phyloP scores from a whole-genome alignment of 2,329 filamentous ascomycete species.

The Talaromyces albobiverticillius region DNA sequence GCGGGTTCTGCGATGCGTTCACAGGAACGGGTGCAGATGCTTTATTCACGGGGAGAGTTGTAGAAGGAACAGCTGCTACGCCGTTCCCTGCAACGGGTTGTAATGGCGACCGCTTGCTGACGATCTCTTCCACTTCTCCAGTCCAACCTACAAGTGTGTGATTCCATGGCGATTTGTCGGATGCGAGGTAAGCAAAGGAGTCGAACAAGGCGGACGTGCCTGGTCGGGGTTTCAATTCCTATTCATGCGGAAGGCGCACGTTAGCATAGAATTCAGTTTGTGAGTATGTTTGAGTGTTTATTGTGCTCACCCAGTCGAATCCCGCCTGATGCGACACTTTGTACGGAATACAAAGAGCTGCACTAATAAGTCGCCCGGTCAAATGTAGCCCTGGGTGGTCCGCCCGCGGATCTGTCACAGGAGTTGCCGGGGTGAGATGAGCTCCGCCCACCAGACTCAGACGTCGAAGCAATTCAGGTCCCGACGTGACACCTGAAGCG shows the following conservation, averaged over 20 bases:
- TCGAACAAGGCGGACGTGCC: slow-evolving; percentile 92
- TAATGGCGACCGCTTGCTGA: slow-evolving; percentile 27
- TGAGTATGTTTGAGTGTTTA: neutral
- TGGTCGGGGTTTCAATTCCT: slow-evolving; percentile 74
- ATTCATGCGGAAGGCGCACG: neutral
- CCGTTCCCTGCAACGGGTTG: slow-evolving; percentile 29
- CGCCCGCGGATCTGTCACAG: slow-evolving; percentile 53
- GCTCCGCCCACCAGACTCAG: slow-evolving; percentile 44
- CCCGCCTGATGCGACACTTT: slow-evolving; percentile 53
- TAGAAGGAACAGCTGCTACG: slow-evolving; percentile 20
- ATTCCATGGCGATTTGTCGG: slow-evolving; percentile 79
- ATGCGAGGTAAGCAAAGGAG: slow-evolving; percentile 82
- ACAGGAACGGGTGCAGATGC: slow-evolving; percentile 77
- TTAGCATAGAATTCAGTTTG: neutral
- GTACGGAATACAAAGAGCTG: slow-evolving; percentile 62
- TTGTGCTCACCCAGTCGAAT: slow-evolving; percentile 53
- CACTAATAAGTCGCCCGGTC: slow-evolving; percentile 62
- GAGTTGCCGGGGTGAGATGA: slow-evolving; percentile 35
- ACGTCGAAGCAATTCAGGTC: slow-evolving; percentile 52
- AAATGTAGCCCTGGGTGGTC: slow-evolving; percentile 58
- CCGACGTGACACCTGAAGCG: slow-evolving; percentile 44
- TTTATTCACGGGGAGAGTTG: slow-evolving; percentile 58
- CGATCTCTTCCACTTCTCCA: slow-evolving; percentile 68
- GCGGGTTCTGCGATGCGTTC: slow-evolving; percentile 56
- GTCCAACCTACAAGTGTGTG: slow-evolving; percentile 95